Percentiles rank a stretch among this genome's conserved stretches.
Evolutionary conservation across 805 yeast genomes (phyloP).

Genomic region (Dipodascus geniculatus): DNA sequence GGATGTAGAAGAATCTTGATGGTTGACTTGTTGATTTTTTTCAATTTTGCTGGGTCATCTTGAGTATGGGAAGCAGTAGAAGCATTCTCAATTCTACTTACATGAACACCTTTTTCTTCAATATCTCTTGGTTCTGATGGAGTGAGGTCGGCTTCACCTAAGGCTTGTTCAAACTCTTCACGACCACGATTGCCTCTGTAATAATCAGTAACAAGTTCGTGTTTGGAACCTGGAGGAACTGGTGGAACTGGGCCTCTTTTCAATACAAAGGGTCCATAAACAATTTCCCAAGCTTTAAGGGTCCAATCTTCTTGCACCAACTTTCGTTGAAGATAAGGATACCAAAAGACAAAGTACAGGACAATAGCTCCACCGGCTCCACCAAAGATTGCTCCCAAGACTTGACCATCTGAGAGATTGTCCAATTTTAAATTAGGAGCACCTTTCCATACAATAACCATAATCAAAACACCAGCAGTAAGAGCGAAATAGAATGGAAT

Average conservation of each 20-base stretch:
- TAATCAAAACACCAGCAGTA: constrained; percentile 52
- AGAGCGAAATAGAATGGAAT: constrained; percentile 51
- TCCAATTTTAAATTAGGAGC: constrained; percentile 55
- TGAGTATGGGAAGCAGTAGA: neutral
- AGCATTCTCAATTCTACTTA: constrained; percentile 28
- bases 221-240: constrained; percentile 40
- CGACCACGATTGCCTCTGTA: constrained; percentile 27
- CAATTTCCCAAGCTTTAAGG: constrained; percentile 42
- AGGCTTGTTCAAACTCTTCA: constrained; percentile 3
- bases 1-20: constrained; percentile 25
- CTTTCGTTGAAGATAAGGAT: constrained; percentile 52
- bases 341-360: constrained; percentile 42
- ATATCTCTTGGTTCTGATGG: constrained; percentile 25
- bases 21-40: constrained; percentile 10
- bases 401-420: constrained; percentile 39
- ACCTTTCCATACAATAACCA: constrained; percentile 74
- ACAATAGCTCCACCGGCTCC: constrained; percentile 46
- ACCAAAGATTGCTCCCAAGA: constrained; percentile 50
- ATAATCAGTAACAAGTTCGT: constrained; percentile 45
- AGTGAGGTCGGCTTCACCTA: constrained; percentile 6
- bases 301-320: constrained; percentile 57
- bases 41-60: neutral
- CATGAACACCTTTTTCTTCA: constrained; percentile 27
- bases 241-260: constrained; percentile 51
- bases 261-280: constrained; percentile 51